These are phyloP conservation scores for Erodium maritimum DNA, from an alignment of 345 rosid genomes.

Conservation along the genomic window DNA sequence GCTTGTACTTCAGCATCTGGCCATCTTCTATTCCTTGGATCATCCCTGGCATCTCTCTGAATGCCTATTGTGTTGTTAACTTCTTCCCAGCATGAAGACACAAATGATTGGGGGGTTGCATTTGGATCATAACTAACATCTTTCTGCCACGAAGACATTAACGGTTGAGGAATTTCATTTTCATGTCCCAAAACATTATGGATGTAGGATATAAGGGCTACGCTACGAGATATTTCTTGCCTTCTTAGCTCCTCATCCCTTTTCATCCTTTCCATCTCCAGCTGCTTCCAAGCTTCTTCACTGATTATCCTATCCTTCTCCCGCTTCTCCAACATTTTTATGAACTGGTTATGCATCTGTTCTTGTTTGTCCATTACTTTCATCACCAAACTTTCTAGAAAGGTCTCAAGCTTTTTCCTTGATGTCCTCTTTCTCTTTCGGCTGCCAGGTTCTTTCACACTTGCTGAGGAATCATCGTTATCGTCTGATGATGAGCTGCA, in stretches of 20 bases:
- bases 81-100: too few relatives aligned
- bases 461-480: slow-evolving; percentile 18
- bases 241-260: slow-evolving; percentile 42
- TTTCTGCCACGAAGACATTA: background rate
- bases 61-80: too few relatives aligned
- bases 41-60: too few relatives aligned
- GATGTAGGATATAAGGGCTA: slow-evolving; percentile 54
- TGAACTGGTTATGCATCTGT: slow-evolving; percentile 55
- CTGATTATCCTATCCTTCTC: slow-evolving; percentile 48
- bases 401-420: slow-evolving; percentile 27
- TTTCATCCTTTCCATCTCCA: slow-evolving; percentile 46
- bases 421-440: slow-evolving; percentile 41
- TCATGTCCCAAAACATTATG: slow-evolving; percentile 35
- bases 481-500: slow-evolving; percentile 41
- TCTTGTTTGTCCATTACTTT: slow-evolving; percentile 69
- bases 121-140: slow-evolving; percentile 10
- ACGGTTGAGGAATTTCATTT: background rate
- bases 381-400: slow-evolving; percentile 40
- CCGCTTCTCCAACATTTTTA: slow-evolving; percentile 52
- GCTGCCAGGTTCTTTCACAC: slow-evolving; percentile 13
- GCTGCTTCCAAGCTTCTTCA: slow-evolving; percentile 78
- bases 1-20: slow-evolving; percentile 62
- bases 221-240: slow-evolving; percentile 44
- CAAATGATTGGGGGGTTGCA: background rate
- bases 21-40: slow-evolving; percentile 39